Percentiles rank a stretch among this genome's conserved stretches.
phyloP scores from a whole-genome alignment of 129 eudicot genomes.

The Centella asiatica region DNA sequence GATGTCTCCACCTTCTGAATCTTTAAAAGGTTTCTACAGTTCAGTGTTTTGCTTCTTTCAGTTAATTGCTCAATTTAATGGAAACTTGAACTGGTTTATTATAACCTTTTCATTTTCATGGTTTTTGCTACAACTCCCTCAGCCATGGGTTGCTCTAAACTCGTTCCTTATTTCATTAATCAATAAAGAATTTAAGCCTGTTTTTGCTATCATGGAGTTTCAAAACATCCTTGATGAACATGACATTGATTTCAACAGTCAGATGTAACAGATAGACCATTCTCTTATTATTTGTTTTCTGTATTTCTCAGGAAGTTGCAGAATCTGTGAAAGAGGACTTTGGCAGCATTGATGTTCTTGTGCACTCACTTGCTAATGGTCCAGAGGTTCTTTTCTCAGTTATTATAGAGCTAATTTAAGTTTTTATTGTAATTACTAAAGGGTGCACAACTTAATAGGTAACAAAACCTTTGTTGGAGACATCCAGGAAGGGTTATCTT shows the following conservation, averaged over 20 bases:
- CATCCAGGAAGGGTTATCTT: slow-evolving; percentile 86
- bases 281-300: background rate
- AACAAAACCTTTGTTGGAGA: slow-evolving; percentile 79
- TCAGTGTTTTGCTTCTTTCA: background rate
- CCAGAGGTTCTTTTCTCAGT: slow-evolving; percentile 55
- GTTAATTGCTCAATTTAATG: background rate
- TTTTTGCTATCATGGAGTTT: background rate
- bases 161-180: background rate
- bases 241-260: background rate
- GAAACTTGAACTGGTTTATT: background rate
- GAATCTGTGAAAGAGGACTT: slow-evolving; percentile 83
- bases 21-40: too few species aligned
- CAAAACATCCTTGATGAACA: background rate
- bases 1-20: too few species aligned
- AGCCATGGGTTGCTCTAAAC: background rate
- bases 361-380: slow-evolving; percentile 97
- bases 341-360: slow-evolving; percentile 93
- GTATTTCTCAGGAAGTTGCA: slow-evolving; percentile 66
- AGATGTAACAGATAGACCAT: background rate
- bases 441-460: slow-evolving; percentile 36
- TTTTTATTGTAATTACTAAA: slow-evolving; percentile 6
- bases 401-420: slow-evolving; percentile 1
- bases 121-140: background rate
- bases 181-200: background rate
- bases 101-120: background rate